Evolutionary conservation across 768 basidiomycete genomes (phyloP).

Genomic region (Trametes cubensis): DNA sequence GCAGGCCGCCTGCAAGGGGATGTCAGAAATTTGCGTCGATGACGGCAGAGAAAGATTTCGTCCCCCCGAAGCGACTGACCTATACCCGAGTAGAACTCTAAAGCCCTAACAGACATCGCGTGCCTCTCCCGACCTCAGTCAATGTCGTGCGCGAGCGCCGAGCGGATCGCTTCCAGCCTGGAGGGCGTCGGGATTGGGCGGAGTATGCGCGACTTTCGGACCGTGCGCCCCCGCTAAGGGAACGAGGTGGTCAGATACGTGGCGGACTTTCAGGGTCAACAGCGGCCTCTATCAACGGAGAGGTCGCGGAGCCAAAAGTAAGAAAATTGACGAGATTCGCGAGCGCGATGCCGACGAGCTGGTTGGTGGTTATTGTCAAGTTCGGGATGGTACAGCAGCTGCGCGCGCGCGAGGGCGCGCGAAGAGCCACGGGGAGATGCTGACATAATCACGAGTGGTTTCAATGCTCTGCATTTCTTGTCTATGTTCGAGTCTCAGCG

Average conservation of each 20-base stretch:
- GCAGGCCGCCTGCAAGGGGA: slow-evolving; percentile 61
- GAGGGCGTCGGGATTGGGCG: not conserved
- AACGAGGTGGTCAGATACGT: not conserved
- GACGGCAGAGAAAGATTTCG: not conserved
- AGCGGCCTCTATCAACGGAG: slow-evolving; percentile 10
- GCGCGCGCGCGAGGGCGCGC: not conserved
- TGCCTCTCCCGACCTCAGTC: not conserved
- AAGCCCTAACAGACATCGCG: slow-evolving; percentile 28
- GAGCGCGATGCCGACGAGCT: slow-evolving; percentile 4
- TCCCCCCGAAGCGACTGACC: slow-evolving; percentile 46
- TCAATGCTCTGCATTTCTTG: slow-evolving; percentile 21
- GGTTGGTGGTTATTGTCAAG: slow-evolving; percentile 11
- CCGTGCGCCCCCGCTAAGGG: not conserved
- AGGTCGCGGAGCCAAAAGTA: slow-evolving; percentile 8
- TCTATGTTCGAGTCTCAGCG: slow-evolving; percentile 17
- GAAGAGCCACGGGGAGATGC: not conserved
- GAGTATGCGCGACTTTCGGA: slow-evolving; percentile 10
- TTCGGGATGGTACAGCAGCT: not conserved
- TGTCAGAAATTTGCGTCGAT: slow-evolving; percentile 3
- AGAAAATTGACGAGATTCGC: slow-evolving; percentile 16
- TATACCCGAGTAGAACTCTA: slow-evolving; percentile 83
- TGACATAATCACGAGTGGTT: slow-evolving; percentile 19
- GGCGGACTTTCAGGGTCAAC: slow-evolving; percentile 9
- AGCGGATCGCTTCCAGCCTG: not conserved
- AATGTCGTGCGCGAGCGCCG: not conserved